Conservation (phyloP, 208 protist species). For the Acanthamoeba healyi region DNA sequence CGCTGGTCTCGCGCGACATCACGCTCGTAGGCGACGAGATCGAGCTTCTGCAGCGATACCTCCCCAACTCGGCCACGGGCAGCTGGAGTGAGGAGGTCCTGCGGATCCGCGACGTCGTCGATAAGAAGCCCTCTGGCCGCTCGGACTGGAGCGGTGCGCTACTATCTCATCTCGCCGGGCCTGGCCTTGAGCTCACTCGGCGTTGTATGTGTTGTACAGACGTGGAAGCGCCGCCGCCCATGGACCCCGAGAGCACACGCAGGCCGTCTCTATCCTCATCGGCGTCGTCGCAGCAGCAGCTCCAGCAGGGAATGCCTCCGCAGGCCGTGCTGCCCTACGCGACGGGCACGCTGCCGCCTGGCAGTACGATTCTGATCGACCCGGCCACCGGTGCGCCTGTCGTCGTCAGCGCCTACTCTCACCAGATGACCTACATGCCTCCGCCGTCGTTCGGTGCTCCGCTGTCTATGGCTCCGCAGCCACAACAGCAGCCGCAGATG, state of each 20-base stretch:
- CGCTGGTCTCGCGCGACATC: neutral
- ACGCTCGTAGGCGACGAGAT: neutral
- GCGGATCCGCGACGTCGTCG: neutral
- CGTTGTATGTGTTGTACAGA: neutral
- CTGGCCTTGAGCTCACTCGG: neutral
- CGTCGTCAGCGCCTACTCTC: neutral
- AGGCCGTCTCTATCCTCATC: neutral
- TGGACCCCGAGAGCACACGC: neutral
- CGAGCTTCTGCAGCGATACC: neutral
- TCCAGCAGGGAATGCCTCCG: too few species aligned
- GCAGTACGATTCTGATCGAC: neutral
- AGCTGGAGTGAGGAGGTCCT: constrained; percentile 8
- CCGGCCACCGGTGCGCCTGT: neutral
- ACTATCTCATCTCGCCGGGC: neutral
- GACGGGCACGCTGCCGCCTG: neutral
- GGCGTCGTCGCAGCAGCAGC: neutral
- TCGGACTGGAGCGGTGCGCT: neutral
- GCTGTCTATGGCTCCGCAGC: too few species aligned
- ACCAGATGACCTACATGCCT: neutral
- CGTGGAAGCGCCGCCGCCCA: neutral
- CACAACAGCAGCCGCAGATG: neutral
- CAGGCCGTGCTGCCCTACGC: neutral
- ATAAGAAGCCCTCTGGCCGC: neutral
- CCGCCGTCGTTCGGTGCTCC: too few species aligned
- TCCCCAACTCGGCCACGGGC: neutral